Percentiles rank a stretch among this genome's conserved stretches.
These are phyloP conservation scores for Suhomyces anneliseae DNA, from an alignment of 1,139 yeast genomes.

Conservation along the genomic window DNA sequence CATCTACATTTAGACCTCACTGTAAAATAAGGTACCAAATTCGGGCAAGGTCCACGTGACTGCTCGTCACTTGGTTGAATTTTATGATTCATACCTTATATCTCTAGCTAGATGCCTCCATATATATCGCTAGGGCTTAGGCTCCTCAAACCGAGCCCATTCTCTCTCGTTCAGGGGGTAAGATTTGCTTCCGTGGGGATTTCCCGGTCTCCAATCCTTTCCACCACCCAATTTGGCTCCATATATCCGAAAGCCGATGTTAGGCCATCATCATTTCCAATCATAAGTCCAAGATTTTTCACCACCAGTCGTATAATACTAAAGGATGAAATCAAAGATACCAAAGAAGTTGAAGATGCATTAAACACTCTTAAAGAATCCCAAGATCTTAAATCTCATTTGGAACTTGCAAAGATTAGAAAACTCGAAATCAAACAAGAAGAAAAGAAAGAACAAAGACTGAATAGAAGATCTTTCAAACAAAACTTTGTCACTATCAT, in stretches of 20 bases:
- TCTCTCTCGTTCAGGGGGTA: background rate
- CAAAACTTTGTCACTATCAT: slow-evolving; percentile 39
- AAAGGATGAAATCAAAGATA: slow-evolving; percentile 2
- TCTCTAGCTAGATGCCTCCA: slow-evolving; percentile 2
- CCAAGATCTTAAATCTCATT: slow-evolving; percentile 29
- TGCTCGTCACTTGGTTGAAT: background rate
- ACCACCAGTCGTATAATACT: background rate
- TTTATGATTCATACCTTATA: background rate
- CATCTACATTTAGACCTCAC: too few relatives aligned
- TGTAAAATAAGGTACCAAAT: too few relatives aligned
- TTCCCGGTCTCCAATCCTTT: background rate
- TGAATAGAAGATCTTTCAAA: slow-evolving; percentile 28
- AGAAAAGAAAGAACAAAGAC: slow-evolving; percentile 30
- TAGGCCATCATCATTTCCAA: background rate
- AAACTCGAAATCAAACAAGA: slow-evolving; percentile 34
- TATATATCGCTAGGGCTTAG: slow-evolving; percentile 5
- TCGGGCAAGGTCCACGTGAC: background rate
- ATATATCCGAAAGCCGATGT: background rate
- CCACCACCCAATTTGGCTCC: background rate
- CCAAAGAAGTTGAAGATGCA: slow-evolving; percentile 6
- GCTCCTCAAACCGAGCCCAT: background rate
- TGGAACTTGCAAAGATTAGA: slow-evolving; percentile 29
- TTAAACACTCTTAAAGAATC: slow-evolving; percentile 16
- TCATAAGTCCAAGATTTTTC: background rate
- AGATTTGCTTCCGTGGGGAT: background rate